Evolutionary conservation across 164 flowering plant species (phyloP).

Genomic region (Chimonanthus salicifolius): DNA sequence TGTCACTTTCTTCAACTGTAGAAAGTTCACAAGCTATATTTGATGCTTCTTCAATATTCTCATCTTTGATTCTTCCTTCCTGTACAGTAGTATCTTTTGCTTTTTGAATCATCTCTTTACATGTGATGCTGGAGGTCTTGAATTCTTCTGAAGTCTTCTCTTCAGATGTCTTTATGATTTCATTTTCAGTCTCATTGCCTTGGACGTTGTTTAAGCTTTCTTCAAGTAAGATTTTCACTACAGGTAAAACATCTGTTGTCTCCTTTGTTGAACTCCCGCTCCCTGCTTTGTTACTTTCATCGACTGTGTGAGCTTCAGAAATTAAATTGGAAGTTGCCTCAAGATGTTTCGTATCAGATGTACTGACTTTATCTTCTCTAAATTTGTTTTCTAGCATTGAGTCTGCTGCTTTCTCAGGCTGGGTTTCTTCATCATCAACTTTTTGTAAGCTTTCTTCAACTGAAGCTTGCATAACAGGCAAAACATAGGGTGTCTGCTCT

Average conservation of each 20-base stretch:
- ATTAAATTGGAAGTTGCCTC: neutral
- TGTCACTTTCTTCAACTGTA: neutral
- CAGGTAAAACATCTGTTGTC: neutral
- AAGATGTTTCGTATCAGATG: neutral
- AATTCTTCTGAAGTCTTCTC: neutral
- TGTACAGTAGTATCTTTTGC: constrained; percentile 7
- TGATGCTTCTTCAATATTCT: neutral
- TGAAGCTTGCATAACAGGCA: constrained; percentile 1
- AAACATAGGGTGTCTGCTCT: neutral
- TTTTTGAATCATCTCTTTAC: constrained; percentile 13
- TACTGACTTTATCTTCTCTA: neutral
- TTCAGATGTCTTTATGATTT: neutral
- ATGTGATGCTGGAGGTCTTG: neutral
- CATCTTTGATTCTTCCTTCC: neutral
- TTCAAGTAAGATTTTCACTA: neutral
- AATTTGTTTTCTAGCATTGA: neutral
- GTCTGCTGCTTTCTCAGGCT: neutral
- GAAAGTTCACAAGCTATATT: neutral
- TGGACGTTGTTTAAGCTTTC: neutral
- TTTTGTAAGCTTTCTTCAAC: neutral
- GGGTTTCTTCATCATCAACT: neutral
- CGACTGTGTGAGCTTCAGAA: neutral
- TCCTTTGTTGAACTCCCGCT: neutral
- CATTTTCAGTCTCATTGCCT: neutral
- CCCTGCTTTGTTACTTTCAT: neutral